Base-by-base conservation (phyloP, 1,284 basidiomycete species). In the Stygiomarasmius scandens region DNA sequence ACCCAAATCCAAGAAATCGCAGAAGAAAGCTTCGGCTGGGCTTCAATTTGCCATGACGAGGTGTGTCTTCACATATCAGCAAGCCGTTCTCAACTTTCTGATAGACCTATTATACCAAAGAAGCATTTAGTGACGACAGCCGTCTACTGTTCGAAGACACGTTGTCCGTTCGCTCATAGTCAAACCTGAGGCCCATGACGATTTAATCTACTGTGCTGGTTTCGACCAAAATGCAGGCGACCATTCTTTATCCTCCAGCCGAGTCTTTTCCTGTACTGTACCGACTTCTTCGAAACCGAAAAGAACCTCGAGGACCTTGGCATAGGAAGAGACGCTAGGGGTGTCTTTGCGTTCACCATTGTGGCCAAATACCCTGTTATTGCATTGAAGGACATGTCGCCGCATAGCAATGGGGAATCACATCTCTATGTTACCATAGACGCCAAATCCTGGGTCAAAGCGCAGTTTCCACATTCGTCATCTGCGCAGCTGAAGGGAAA, bases 291-390 rank as follows among this genome's bases (percentile, higher is more conserved):
- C 77, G 64, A 79, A 9, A 67, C 71, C 0, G 82, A 87, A 1
- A 79, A 73, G 49, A 79, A 80, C 34, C 78, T 90, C 48, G 92
- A 96, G 64, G 91, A 95, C 64, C 79, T 97, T 2, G 92, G 95
- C 0, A 92, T 90, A 22, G 85, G 90, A 3, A 93, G 89, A 74
- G 38, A 88, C 58, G 90, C 93, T 0, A 85, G 84, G 22, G 95
- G 95, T 1, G 86, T 98, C 16, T 80, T 92, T 2, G 95, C 93
- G 0, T 84, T 97, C 56, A 95, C 95, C 0, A 91, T 95, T 52
- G 92, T 96, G 5, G 89, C 87, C 73, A 93, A 95, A 69, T 98
- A 90, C 67, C 89, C 93, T 12, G 90, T 97, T 4, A 93, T 92
- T 2, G 95, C 95, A 0, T 66, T 96, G 61, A 89, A 86, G 69